These are phyloP conservation scores for Fusarium pseudograminearum DNA, from an alignment of 2,329 filamentous ascomycete genomes.

Conservation along the genomic window DNA sequence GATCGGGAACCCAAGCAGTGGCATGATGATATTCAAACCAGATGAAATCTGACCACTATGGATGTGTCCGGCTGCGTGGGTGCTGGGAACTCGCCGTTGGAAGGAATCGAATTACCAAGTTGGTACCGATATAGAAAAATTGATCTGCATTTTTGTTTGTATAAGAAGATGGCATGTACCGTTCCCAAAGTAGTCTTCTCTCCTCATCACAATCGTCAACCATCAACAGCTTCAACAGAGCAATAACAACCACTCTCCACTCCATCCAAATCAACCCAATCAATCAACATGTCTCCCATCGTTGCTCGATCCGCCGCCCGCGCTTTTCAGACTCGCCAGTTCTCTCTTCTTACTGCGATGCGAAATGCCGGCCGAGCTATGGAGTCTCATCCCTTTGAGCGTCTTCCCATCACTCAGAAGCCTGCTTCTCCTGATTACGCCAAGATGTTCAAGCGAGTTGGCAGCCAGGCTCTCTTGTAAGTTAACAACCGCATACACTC, in stretches of 20 bases:
- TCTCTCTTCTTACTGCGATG: constrained; percentile 52
- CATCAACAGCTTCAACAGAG: constrained; percentile 34
- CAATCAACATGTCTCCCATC: constrained; percentile 47
- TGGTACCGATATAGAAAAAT: constrained; percentile 9
- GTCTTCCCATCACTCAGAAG: constrained; percentile 47
- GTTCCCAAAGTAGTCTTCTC: constrained; percentile 28
- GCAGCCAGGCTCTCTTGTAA: constrained; percentile 51
- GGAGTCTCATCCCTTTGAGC: constrained; percentile 55
- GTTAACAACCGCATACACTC: constrained; percentile 29
- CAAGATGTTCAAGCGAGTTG: constrained; percentile 50
- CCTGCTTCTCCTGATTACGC: constrained; percentile 51
- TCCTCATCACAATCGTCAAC: constrained; percentile 40
- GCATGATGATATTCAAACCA: constrained; percentile 45
- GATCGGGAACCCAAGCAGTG: constrained; percentile 35
- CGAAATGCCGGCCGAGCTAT: constrained; percentile 51
- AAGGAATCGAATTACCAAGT: constrained; percentile 37
- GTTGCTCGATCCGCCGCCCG: constrained; percentile 49
- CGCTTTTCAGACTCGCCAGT: constrained; percentile 50
- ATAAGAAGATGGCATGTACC: constrained; percentile 44
- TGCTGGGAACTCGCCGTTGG: constrained; percentile 45
- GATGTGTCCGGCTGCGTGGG: constrained; percentile 37
- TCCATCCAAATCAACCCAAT: constrained; percentile 38
- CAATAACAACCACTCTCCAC: constrained; percentile 44
- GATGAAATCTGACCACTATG: constrained; percentile 49
- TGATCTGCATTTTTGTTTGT: constrained; percentile 35